Conservation (phyloP, 2,329 filamentous ascomycete species). For the Onygena corvina region DNA sequence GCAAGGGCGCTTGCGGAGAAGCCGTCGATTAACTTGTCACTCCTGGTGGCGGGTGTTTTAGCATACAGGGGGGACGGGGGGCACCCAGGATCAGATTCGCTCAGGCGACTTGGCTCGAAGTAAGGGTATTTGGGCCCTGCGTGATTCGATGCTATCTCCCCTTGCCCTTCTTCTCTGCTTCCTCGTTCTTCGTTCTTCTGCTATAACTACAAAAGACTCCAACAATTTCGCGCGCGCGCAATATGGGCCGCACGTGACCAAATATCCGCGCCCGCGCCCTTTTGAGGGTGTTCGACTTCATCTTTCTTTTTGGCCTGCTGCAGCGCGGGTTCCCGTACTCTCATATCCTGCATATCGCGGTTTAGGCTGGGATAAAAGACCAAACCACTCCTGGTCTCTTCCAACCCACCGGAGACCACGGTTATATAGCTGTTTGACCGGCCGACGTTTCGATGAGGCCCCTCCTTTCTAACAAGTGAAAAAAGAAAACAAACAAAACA, state of each 20-base stretch:
- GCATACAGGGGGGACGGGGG: neutral
- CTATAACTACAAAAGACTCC: neutral
- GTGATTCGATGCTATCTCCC: too few relatives aligned
- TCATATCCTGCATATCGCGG: neutral
- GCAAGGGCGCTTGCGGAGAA: constrained; percentile 5
- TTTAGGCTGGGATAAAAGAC: neutral
- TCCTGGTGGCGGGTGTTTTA: neutral
- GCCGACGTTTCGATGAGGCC: too few relatives aligned
- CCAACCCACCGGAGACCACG: too few relatives aligned
- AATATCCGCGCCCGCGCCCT: neutral
- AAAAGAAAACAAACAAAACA: neutral
- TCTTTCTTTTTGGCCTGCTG: neutral
- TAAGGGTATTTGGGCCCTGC: too few relatives aligned
- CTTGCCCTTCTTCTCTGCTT: neutral
- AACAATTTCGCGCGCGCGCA: too few relatives aligned
- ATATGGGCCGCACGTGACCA: neutral
- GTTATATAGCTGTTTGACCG: too few relatives aligned
- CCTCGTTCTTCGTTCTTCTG: neutral
- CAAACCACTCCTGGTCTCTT: neutral
- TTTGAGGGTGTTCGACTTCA: neutral
- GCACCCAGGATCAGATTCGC: too few relatives aligned
- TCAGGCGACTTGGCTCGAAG: too few relatives aligned
- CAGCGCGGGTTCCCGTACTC: neutral
- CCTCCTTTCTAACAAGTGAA: neutral
- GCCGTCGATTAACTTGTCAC: neutral